phyloP scores from a whole-genome alignment of 192 early-diverging fungal species.

The Chytriomyces hyalinus region DNA sequence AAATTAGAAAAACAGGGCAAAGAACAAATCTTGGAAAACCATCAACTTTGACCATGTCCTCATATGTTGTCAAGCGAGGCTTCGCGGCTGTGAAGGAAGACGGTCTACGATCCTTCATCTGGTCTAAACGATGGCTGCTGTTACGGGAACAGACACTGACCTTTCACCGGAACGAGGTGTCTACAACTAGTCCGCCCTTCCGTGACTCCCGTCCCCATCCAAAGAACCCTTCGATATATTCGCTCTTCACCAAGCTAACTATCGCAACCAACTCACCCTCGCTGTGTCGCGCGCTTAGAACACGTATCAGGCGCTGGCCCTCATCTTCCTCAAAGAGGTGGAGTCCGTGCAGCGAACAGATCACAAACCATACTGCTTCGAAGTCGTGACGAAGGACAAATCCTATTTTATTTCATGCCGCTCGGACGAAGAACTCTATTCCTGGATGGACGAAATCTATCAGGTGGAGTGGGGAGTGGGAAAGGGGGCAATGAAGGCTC shows the following conservation, averaged over 20 bases:
- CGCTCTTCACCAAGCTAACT: too few relatives aligned
- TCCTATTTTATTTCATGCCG: conserved; percentile 91
- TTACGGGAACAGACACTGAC: conserved; percentile 88
- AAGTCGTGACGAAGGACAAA: conserved; percentile 91
- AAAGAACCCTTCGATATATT: too few relatives aligned
- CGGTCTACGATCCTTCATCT: conserved; percentile 87
- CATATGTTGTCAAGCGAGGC: conserved; percentile 75
- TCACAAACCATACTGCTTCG: conserved; percentile 91
- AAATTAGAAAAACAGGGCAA: too few relatives aligned
- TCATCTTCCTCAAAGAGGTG: conserved; percentile 94
- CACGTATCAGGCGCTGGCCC: conserved; percentile 82
- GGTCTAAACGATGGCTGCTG: conserved; percentile 92
- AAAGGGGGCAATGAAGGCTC: not conserved
- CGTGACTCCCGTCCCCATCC: too few relatives aligned
- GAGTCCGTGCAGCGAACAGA: conserved; percentile 85
- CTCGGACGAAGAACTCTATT: conserved; percentile 96
- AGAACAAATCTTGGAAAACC: too few relatives aligned
- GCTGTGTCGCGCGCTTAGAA: conserved; percentile 51
- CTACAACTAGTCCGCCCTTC: too few relatives aligned
- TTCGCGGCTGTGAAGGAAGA: conserved; percentile 92
- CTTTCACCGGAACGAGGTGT: conserved; percentile 92
- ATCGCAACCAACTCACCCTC: too few relatives aligned
- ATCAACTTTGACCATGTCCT: conserved; percentile 32
- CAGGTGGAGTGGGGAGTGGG: conserved; percentile 53
- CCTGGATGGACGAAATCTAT: conserved; percentile 99